phyloP scores from a whole-genome alignment of 192 early-diverging fungal species.

The Gryganskiella cystojenkinii region DNA sequence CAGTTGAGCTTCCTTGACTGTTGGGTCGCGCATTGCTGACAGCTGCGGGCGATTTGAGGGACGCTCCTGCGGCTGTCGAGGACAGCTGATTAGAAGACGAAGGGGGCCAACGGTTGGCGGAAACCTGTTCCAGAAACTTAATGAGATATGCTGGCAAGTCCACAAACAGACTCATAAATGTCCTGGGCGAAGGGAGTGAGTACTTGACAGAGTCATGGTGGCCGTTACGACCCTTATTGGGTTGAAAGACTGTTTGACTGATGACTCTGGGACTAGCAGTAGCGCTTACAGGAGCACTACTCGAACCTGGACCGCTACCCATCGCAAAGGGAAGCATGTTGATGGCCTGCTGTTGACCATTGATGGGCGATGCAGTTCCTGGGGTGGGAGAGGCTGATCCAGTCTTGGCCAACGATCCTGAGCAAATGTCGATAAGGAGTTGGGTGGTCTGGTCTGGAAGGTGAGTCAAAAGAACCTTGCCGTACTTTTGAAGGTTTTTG shows the following conservation, averaged over 20 bases:
- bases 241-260: constrained; percentile 13
- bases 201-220: constrained; percentile 44
- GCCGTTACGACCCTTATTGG: constrained; percentile 11
- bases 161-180: constrained; percentile 92
- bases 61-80: constrained; percentile 18
- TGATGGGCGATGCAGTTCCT: constrained; percentile 11
- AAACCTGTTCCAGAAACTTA: constrained; percentile 86
- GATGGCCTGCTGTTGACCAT: constrained; percentile 25
- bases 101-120: constrained; percentile 77
- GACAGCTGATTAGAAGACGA: constrained; percentile 12
- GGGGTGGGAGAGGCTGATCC: constrained; percentile 19
- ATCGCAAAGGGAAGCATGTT: constrained; percentile 52
- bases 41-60: constrained; percentile 15
- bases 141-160: constrained; percentile 83
- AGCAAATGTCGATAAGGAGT: constrained; percentile 65
- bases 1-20: constrained; percentile 5
- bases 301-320: constrained; percentile 11
- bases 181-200: constrained; percentile 63
- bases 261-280: constrained; percentile 13
- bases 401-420: constrained; percentile 44
- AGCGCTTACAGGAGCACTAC: constrained; percentile 8
- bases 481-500: constrained; percentile 67
- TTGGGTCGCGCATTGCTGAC: constrained; percentile 4
- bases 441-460: constrained; percentile 66
- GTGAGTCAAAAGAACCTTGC: constrained; percentile 63